A percentile compares a stretch with the other conserved stretches of the same genome.
Evolutionary conservation across 768 basidiomycete genomes (phyloP).

Genomic region (Suillus fuscotomentosus): DNA sequence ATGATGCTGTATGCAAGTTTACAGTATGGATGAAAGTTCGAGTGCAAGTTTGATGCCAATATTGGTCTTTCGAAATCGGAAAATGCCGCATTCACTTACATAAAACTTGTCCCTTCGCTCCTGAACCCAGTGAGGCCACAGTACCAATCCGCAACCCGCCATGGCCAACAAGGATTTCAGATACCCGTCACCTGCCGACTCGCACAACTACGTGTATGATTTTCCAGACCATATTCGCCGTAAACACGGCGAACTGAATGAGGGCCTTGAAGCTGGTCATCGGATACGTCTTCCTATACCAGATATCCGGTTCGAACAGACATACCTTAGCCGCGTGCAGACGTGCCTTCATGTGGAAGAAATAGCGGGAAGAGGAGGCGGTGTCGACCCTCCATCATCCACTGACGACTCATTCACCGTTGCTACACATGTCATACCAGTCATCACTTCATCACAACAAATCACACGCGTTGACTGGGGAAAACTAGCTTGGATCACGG

Average conservation of each 20-base stretch:
- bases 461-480: constrained; percentile 54
- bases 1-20: background rate
- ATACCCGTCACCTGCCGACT: constrained; percentile 12
- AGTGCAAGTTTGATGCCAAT: background rate
- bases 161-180: constrained; percentile 19
- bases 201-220: constrained; percentile 16
- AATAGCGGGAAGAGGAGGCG: constrained; percentile 20
- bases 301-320: constrained; percentile 75
- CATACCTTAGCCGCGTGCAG: constrained; percentile 61
- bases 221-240: constrained; percentile 19
- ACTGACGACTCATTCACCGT: constrained; percentile 16
- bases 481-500: constrained; percentile 58
- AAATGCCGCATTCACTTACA: background rate
- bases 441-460: constrained; percentile 29
- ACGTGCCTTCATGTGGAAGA: constrained; percentile 46
- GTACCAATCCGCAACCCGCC: background rate
- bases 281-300: constrained; percentile 59
- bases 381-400: constrained; percentile 11
- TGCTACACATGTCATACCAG: constrained; percentile 28
- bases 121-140: background rate
- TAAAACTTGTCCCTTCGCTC: background rate
- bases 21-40: background rate
- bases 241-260: constrained; percentile 14
- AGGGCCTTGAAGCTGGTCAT: constrained; percentile 12
- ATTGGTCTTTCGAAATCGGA: background rate